Conservation (phyloP, 192 early-diverging fungal genomes). For the Piromyces sp. region DNA sequence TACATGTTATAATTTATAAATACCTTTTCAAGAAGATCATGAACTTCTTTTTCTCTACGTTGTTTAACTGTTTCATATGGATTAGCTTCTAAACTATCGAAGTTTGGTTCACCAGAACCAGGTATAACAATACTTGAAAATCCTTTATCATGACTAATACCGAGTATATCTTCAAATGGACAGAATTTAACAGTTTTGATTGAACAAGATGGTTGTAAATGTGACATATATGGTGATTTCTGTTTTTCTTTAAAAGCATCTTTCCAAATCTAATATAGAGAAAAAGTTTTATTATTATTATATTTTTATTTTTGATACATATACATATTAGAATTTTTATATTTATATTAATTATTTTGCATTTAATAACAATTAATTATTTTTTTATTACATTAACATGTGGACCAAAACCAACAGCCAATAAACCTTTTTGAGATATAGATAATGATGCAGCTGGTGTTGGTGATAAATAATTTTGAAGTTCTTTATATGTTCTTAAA, state of each 20-base stretch:
- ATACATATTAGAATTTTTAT: no score
- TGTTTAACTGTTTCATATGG: conserved; percentile 81
- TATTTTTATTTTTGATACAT: no score
- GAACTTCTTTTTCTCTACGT: conserved; percentile 75
- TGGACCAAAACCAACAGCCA: conserved; percentile 67
- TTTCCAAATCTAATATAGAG: conserved; percentile 65
- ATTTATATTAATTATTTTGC: no score
- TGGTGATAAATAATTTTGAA: conserved; percentile 65
- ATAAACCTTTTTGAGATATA: conserved; percentile 67
- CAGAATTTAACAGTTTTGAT: conserved; percentile 51
- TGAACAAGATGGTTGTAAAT: conserved; percentile 32
- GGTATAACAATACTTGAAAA: conserved; percentile 70
- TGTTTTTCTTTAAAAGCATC: conserved; percentile 58
- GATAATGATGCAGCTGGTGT: conserved; percentile 59
- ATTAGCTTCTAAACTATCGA: conserved; percentile 80
- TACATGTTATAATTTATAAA: no score
- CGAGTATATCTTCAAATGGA: conserved; percentile 94
- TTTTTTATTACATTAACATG: conserved; percentile 33
- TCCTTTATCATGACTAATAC: conserved; percentile 60
- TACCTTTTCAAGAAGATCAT: conserved; percentile 66
- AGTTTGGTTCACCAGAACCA: conserved; percentile 93
- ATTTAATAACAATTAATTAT: no score
- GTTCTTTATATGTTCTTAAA: conserved; percentile 57
- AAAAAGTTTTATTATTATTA: no score
- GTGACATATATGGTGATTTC: conserved; percentile 73